Percentiles rank a stretch among this genome's conserved stretches.
These are phyloP conservation scores for Suillus tomentosus DNA, from an alignment of 768 basidiomycete species.

Conservation along the genomic window DNA sequence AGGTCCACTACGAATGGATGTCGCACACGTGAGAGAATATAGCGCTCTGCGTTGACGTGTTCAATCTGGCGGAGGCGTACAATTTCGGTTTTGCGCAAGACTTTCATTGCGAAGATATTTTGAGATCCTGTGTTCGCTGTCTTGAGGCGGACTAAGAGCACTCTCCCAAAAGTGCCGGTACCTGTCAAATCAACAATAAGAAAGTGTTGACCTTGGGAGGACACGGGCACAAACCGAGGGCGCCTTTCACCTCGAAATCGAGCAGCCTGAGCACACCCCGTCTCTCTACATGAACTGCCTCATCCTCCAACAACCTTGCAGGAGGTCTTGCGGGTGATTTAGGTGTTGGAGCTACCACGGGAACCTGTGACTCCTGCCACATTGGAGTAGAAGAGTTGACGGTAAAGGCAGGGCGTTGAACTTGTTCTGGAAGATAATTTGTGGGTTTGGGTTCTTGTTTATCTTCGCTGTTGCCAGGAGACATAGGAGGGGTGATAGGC, in stretches of 20 bases:
- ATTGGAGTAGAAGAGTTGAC: slow-evolving; percentile 15
- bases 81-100: slow-evolving; percentile 83
- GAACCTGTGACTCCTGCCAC: slow-evolving; percentile 14
- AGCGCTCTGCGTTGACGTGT: slow-evolving; percentile 95
- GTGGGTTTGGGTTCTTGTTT: slow-evolving; percentile 20
- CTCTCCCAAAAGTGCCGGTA: slow-evolving; percentile 95
- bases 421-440: slow-evolving; percentile 15
- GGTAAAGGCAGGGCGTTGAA: slow-evolving; percentile 10
- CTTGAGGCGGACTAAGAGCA: slow-evolving; percentile 82
- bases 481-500: slow-evolving; percentile 74
- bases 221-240: slow-evolving; percentile 54
- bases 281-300: slow-evolving; percentile 61
- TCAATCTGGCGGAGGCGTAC: slow-evolving; percentile 93
- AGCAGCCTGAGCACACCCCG: slow-evolving; percentile 61
- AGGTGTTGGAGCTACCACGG: slow-evolving; percentile 9
- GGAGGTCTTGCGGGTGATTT: slow-evolving; percentile 40
- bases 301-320: slow-evolving; percentile 65
- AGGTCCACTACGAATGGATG: slow-evolving; percentile 98
- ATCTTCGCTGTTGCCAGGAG: slow-evolving; percentile 54
- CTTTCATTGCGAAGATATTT: slow-evolving; percentile 83
- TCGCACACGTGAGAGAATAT: slow-evolving; percentile 86
- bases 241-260: slow-evolving; percentile 81
- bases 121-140: slow-evolving; percentile 45
- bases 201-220: slow-evolving; percentile 4
- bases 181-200: slow-evolving; percentile 47